phyloP scores from a whole-genome alignment of 345 rosid species.

The Eucalyptus marginata region DNA sequence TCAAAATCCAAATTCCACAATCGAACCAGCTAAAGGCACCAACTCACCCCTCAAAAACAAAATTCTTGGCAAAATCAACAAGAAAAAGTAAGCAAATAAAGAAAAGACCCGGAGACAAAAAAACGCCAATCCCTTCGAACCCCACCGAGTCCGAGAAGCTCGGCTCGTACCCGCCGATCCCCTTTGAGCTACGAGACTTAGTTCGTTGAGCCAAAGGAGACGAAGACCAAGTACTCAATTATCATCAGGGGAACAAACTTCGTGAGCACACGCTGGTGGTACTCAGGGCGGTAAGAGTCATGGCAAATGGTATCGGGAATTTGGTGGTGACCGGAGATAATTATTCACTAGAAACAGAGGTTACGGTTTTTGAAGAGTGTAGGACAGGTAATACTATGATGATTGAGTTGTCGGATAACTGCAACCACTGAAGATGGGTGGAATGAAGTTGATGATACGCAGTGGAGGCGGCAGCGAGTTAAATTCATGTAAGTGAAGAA shows the following conservation, averaged over 20 bases:
- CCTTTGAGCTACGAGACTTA: constrained; percentile 46
- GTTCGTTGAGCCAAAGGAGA: constrained; percentile 20
- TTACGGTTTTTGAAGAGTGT: constrained; percentile 73
- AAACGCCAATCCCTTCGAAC: constrained; percentile 64
- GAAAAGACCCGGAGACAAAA: constrained; percentile 44
- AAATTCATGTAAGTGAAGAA: neutral
- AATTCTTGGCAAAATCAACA: neutral
- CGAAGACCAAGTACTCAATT: constrained; percentile 29
- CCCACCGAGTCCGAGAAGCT: constrained; percentile 73
- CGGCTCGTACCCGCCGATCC: constrained; percentile 52
- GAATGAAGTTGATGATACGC: neutral
- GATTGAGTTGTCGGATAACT: constrained; percentile 40
- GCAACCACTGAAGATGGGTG: constrained; percentile 66
- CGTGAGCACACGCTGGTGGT: constrained; percentile 91
- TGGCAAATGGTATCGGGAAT: constrained; percentile 53
- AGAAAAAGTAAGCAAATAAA: neutral
- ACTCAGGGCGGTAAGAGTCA: constrained; percentile 31
- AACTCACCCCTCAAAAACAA: neutral
- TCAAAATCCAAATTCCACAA: neutral
- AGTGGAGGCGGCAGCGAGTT: neutral
- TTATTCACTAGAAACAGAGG: constrained; percentile 45
- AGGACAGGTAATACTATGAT: constrained; percentile 60
- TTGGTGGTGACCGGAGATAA: constrained; percentile 78
- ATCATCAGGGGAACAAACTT: constrained; percentile 73
- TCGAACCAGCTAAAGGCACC: neutral